phyloP scores from a whole-genome alignment of 2,329 filamentous ascomycete species.

The Sporothrix protearum region DNA sequence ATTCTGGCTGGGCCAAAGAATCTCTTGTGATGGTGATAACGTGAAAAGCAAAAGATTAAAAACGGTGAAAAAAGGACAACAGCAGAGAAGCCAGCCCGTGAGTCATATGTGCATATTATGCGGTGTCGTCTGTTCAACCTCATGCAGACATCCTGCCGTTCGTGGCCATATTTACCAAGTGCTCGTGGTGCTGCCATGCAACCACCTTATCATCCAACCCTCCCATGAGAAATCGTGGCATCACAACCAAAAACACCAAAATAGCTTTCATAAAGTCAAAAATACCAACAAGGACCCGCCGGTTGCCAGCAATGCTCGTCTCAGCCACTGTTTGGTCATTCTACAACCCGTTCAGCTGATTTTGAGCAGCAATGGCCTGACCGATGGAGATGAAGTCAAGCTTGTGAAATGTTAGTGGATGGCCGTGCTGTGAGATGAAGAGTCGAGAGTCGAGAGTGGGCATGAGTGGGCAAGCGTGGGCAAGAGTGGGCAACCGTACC shows the following conservation, averaged over 20 bases:
- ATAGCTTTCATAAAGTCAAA: not conserved
- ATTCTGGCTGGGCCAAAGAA: not conserved
- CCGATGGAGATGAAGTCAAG: constrained; percentile 28
- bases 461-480: too few species aligned
- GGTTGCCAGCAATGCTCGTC: not conserved
- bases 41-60: not conserved
- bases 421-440: too few species aligned
- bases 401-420: constrained; percentile 15
- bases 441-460: too few species aligned
- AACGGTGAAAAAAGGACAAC: not conserved
- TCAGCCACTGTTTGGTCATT: not conserved
- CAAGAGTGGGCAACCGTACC: constrained; percentile 24
- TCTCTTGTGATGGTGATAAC: constrained; percentile 2
- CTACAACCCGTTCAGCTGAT: constrained; percentile 26
- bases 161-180: constrained; percentile 6
- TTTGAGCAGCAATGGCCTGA: constrained; percentile 25
- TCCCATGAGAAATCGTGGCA: not conserved
- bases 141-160: not conserved
- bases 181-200: constrained; percentile 10
- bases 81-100: not conserved
- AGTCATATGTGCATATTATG: not conserved
- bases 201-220: not conserved
- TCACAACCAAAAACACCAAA: constrained; percentile 12
- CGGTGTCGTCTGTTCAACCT: not conserved
- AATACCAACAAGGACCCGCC: not conserved